Base-by-base conservation (phyloP, 2,329 filamentous ascomycete genomes). In the Scolecobasidium constrictum region DNA sequence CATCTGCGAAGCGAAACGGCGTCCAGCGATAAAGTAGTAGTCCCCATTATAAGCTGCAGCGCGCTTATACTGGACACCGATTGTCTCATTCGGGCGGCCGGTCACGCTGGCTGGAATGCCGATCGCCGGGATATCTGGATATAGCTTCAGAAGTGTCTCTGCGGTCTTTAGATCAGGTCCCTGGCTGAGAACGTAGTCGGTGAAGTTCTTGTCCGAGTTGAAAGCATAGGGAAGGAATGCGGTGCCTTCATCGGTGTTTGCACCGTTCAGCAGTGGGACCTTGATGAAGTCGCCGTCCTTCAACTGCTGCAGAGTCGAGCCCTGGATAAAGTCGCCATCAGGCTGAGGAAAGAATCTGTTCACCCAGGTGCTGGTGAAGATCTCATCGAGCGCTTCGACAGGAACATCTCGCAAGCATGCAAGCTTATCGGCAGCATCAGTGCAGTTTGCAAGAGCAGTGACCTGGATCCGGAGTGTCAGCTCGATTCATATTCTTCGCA, bases 371-470 rank as follows among this genome's bases (percentile, higher is more conserved):
- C 9, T 0, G 81, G 80, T 0, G 90, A 64, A 2, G 82, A 76
- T 5, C 88, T 65, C 0, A 80, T 80, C 47, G 61, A 71, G 61
- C 84, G 86, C 18, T 75, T 73, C 5, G 86, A 56, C 34, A 87
- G 64, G 59, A 3, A 68, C 45, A 5, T 48, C 53, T 3, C 71
- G 66, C 17, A 75, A 61, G 50, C 72, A 75, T 12, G 56, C 59
- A 3, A 75, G 60, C 47, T 71, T 60, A 7, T 51, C 42, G 1
- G 48, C 71, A 1, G 63, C 53, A 11, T 31, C 5, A 2, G 34
- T 12, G 16, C 34, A 36, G 16, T 36, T 36, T 9, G 34, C 16
- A 13, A 36, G 16, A 11, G 7, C 16, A 7, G 16, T 18, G 16
- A 36, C 16, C 34, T 36, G 12, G 7, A n/a, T n/a, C n/a, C n/a